Conservation (phyloP, 805 yeast species). For the Candida yuanshanica region DNA sequence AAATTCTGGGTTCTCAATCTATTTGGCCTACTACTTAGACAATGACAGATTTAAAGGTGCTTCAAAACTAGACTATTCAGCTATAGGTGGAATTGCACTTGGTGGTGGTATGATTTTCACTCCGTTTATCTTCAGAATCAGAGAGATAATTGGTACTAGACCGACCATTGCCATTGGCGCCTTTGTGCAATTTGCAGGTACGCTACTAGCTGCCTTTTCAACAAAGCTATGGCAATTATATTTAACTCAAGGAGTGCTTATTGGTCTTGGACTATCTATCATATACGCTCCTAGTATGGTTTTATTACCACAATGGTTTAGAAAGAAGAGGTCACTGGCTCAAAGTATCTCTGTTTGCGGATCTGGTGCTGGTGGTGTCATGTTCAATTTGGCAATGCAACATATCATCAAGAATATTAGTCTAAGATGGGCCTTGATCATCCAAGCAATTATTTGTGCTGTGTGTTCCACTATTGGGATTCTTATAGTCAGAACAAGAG, state of each 20-base stretch:
- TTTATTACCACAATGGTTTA: slow-evolving; percentile 64
- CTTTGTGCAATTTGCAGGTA: slow-evolving; percentile 35
- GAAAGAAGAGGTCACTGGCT: slow-evolving; percentile 47
- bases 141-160: slow-evolving; percentile 39
- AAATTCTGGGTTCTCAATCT: slow-evolving; percentile 24
- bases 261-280: slow-evolving; percentile 42
- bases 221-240: slow-evolving; percentile 56
- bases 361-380: slow-evolving; percentile 37
- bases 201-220: slow-evolving; percentile 44
- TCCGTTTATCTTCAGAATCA: slow-evolving; percentile 44
- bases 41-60: slow-evolving; percentile 46
- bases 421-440: slow-evolving; percentile 28
- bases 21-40: slow-evolving; percentile 49
- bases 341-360: slow-evolving; percentile 33
- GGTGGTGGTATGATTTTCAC: slow-evolving; percentile 43
- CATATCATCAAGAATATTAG: slow-evolving; percentile 26
- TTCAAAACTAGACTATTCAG: slow-evolving; percentile 50
- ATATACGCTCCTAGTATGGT: slow-evolving; percentile 44
- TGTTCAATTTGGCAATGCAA: slow-evolving; percentile 28
- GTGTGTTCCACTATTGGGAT: slow-evolving; percentile 30
- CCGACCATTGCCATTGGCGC: slow-evolving; percentile 43
- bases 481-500: slow-evolving; percentile 32
- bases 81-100: slow-evolving; percentile 64
- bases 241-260: slow-evolving; percentile 59
- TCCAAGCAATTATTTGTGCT: slow-evolving; percentile 30